Evolutionary conservation across 768 basidiomycete species (phyloP).

Genomic region (Crucibulum laeve): DNA sequence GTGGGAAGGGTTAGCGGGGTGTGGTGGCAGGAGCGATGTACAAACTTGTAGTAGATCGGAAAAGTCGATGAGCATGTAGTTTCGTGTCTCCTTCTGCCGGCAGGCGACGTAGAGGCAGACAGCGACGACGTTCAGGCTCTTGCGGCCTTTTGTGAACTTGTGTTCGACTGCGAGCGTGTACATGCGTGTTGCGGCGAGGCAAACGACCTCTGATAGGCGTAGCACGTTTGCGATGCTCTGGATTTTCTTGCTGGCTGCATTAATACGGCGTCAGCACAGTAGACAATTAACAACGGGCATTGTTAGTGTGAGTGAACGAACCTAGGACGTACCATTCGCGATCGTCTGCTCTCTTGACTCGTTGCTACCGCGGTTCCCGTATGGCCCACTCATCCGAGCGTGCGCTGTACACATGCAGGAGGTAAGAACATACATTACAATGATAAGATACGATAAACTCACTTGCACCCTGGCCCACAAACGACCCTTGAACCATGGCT

Average conservation of each 20-base stretch:
- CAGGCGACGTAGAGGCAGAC: constrained; percentile 95
- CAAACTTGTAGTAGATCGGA: constrained; percentile 88
- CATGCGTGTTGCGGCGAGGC: constrained; percentile 76
- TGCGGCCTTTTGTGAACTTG: constrained; percentile 91
- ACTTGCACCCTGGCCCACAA: constrained; percentile 91
- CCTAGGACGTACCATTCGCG: constrained; percentile 63
- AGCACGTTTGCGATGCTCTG: constrained; percentile 76
- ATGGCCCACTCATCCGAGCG: constrained; percentile 78
- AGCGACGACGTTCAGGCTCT: constrained; percentile 90
- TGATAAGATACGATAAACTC: constrained; percentile 24
- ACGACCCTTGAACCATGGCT: constrained; percentile 93
- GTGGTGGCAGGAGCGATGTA: constrained; percentile 1
- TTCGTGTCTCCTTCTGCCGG: constrained; percentile 83
- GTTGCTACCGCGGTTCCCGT: constrained; percentile 70
- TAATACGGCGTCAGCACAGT: neutral
- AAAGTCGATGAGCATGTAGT: constrained; percentile 98
- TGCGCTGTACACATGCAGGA: constrained; percentile 55
- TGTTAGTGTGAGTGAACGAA: neutral
- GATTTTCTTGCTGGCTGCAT: constrained; percentile 75
- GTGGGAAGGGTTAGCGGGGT: neutral
- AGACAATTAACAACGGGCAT: neutral
- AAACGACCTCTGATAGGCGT: constrained; percentile 74
- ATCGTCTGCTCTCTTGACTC: constrained; percentile 92
- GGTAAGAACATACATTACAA: constrained; percentile 1
- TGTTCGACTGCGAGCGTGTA: constrained; percentile 93